These are phyloP conservation scores for Cladophialophora yegresii DNA, from an alignment of 2,329 filamentous ascomycete genomes.

Conservation along the genomic window DNA sequence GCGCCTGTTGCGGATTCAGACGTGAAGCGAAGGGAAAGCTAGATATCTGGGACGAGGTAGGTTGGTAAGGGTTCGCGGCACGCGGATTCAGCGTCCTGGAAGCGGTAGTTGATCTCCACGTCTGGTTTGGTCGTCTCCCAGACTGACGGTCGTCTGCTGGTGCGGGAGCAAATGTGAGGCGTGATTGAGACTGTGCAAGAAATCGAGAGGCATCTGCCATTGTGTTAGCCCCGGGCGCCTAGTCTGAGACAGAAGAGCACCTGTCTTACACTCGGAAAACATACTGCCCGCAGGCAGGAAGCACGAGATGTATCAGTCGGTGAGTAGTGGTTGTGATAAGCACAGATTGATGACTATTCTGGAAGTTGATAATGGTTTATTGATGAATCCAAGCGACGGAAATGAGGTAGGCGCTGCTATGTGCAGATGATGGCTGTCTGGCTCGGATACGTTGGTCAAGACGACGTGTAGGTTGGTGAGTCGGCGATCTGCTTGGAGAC, in stretches of 20 bases:
- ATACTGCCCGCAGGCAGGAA: conserved; percentile 51
- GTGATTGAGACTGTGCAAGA: conserved; percentile 92
- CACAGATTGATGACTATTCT: background rate
- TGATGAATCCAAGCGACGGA: conserved; percentile 2
- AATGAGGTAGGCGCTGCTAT: background rate
- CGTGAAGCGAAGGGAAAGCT: conserved; percentile 79
- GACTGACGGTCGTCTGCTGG: conserved; percentile 55
- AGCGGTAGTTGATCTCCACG: conserved; percentile 50
- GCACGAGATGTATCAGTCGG: conserved; percentile 26
- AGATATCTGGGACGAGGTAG: conserved; percentile 67
- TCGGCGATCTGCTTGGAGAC: conserved; percentile 3
- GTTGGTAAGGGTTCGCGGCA: conserved; percentile 72
- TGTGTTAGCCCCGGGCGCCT: conserved; percentile 42
- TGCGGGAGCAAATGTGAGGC: conserved; percentile 72
- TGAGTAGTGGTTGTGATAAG: conserved; percentile 22
- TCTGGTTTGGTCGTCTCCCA: conserved; percentile 48
- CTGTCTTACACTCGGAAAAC: conserved; percentile 85
- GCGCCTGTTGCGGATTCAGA: conserved; percentile 72
- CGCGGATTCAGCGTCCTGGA: conserved; percentile 39
- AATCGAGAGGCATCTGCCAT: conserved; percentile 87
- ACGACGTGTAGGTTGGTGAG: conserved; percentile 15
- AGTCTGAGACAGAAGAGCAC: conserved; percentile 41
- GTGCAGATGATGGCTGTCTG: background rate
- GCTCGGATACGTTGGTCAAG: conserved; percentile 5
- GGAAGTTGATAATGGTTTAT: background rate